Evolutionary conservation across 176 grass and related monocot species (phyloP).

Genomic region (Phragmites australis): DNA sequence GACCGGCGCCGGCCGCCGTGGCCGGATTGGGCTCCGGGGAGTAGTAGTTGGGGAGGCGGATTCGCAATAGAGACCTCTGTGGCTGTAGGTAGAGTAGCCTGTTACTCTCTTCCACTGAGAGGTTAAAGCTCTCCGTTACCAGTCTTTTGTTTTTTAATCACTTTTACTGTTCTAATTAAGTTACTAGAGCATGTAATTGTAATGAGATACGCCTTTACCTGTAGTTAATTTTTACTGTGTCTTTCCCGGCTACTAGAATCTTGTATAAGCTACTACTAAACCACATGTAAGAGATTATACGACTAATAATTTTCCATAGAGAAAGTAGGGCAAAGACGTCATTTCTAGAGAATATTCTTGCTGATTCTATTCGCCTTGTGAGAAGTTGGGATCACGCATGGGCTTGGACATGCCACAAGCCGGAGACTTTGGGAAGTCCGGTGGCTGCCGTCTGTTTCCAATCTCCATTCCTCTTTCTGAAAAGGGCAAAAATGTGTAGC

Average conservation of each 20-base stretch:
- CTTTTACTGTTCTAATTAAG: conserved; percentile 46
- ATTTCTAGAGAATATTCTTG: conserved; percentile 16
- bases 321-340: not conserved
- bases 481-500: not conserved
- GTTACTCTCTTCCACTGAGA: conserved; percentile 36
- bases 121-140: conserved; percentile 49
- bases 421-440: not conserved
- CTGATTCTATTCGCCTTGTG: not conserved
- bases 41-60: conserved; percentile 47
- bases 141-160: conserved; percentile 37
- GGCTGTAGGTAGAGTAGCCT: conserved; percentile 42
- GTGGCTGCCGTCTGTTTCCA: not conserved
- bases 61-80: conserved; percentile 27
- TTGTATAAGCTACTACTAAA: conserved; percentile 15
- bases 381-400: not conserved
- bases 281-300: not conserved
- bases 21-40: conserved; percentile 7
- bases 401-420: not conserved
- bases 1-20: conserved; percentile 5
- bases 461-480: not conserved
- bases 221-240: conserved; percentile 5
- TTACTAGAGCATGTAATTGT: conserved; percentile 54
- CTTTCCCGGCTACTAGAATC: not conserved
- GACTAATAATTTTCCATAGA: not conserved
- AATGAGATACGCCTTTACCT: conserved; percentile 38